Evolutionary conservation across 1,284 basidiomycete species (phyloP).

Genomic region (Ustilago xerochloae): DNA sequence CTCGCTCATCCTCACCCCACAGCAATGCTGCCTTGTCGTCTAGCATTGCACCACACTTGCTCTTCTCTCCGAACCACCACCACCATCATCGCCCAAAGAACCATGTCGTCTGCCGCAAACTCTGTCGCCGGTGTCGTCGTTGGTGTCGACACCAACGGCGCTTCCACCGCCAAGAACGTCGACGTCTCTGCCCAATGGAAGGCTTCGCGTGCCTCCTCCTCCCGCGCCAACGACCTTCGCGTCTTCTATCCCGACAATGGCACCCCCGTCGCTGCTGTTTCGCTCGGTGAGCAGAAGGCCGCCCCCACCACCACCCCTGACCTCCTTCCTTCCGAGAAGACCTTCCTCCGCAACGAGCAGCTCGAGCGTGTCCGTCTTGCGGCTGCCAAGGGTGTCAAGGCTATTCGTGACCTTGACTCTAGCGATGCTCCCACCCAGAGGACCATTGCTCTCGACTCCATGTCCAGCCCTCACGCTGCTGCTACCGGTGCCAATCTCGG

Average conservation of each 20-base stretch:
- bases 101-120: constrained; percentile 31
- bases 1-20: neutral
- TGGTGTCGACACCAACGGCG: constrained; percentile 48
- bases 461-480: constrained; percentile 62
- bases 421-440: constrained; percentile 41
- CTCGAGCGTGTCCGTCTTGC: constrained; percentile 61
- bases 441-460: constrained; percentile 57
- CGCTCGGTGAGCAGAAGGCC: constrained; percentile 57
- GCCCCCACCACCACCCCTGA: constrained; percentile 63
- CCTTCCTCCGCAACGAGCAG: constrained; percentile 63
- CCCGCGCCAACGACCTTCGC: constrained; percentile 59
- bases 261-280: constrained; percentile 58
- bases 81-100: constrained; percentile 13
- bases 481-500: constrained; percentile 62
- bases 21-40: constrained; percentile 44
- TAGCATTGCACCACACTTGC: constrained; percentile 29
- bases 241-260: constrained; percentile 58
- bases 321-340: constrained; percentile 47
- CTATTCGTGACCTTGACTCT: constrained; percentile 59
- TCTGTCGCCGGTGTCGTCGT: constrained; percentile 52
- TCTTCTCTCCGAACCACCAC: constrained; percentile 22
- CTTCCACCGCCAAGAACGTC: constrained; percentile 51
- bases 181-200: constrained; percentile 62
- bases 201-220: constrained; percentile 55
- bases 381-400: constrained; percentile 64